These are phyloP conservation scores for Alternaria sp. DNA, from an alignment of 2,329 filamentous ascomycete genomes.

Conservation along the genomic window DNA sequence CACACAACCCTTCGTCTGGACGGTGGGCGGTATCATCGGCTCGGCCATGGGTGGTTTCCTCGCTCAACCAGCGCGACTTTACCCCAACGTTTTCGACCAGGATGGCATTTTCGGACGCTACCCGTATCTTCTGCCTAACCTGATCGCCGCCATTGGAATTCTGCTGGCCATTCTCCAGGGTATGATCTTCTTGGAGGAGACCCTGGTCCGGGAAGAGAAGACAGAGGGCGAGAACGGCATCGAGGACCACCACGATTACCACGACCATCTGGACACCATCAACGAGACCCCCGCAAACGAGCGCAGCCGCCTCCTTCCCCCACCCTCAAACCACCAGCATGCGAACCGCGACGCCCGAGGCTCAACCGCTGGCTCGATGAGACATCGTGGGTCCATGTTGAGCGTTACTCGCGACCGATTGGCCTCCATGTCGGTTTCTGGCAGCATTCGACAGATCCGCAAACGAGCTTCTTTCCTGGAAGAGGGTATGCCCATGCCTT, in stretches of 20 bases:
- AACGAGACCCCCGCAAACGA: conserved; percentile 67
- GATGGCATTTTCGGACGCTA: conserved; percentile 76
- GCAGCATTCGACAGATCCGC: conserved; percentile 41
- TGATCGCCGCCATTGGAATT: conserved; percentile 79
- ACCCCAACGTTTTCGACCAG: conserved; percentile 72
- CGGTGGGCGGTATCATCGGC: conserved; percentile 85
- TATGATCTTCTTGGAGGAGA: conserved; percentile 83
- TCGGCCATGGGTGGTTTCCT: conserved; percentile 86
- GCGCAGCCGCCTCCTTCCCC: conserved; percentile 65
- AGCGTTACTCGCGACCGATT: conserved; percentile 33
- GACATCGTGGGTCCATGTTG: conserved; percentile 33
- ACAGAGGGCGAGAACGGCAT: conserved; percentile 48
- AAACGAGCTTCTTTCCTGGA: conserved; percentile 47
- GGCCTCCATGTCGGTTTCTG: conserved; percentile 39
- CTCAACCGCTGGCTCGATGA: conserved; percentile 35
- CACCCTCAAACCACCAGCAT: conserved; percentile 56
- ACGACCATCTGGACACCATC: conserved; percentile 73
- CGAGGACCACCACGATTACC: conserved; percentile 21
- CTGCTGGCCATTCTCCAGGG: conserved; percentile 80
- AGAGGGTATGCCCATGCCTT: conserved; percentile 43
- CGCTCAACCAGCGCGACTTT: conserved; percentile 76
- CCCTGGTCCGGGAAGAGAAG: conserved; percentile 49
- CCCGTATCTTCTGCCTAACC: conserved; percentile 88
- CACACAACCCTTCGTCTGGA: conserved; percentile 94
- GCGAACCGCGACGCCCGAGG: conserved; percentile 40